Percentiles rank a stretch among this genome's conserved stretches.
These are phyloP conservation scores for Barbarea vulgaris DNA, from an alignment of 345 rosid species.

Conservation along the genomic window DNA sequence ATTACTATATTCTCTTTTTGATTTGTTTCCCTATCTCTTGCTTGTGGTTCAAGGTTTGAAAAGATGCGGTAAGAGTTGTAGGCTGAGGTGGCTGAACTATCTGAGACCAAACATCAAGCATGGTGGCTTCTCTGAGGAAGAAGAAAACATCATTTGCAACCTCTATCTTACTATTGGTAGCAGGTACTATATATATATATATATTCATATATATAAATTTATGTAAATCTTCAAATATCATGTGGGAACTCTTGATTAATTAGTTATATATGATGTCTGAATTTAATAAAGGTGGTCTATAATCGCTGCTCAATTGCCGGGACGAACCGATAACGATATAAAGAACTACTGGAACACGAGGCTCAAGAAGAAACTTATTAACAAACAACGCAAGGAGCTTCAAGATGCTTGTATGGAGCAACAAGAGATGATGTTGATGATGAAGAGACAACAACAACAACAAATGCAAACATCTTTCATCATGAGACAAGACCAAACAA, in stretches of 20 bases:
- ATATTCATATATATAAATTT: not conserved
- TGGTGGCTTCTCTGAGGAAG: conserved; percentile 68
- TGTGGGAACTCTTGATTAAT: not conserved
- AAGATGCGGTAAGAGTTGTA: conserved; percentile 77
- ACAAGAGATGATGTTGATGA: conserved; percentile 46
- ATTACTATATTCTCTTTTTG: not conserved
- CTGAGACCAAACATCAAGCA: conserved; percentile 68
- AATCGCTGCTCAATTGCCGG: conserved; percentile 76
- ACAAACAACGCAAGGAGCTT: conserved; percentile 54
- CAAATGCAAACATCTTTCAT: conserved; percentile 18
- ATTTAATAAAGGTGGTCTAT: conserved; percentile 65
- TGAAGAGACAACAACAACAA: conserved; percentile 40
- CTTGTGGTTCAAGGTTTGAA: conserved; percentile 50
- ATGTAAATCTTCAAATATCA: not conserved
- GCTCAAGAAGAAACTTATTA: conserved; percentile 71
- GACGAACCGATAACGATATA: conserved; percentile 77
- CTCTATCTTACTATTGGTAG: conserved; percentile 60
- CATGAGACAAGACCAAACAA: conserved; percentile 32
- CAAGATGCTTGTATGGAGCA: conserved; percentile 46
- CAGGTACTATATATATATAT: conserved; percentile 44
- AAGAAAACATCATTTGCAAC: conserved; percentile 57
- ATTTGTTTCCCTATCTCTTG: not conserved
- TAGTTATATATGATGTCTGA: not conserved
- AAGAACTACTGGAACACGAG: conserved; percentile 86
- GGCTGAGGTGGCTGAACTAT: conserved; percentile 76